Evolutionary conservation across 2,329 filamentous ascomycete genomes (phyloP).

Genomic region (Fusarium napiforme): DNA sequence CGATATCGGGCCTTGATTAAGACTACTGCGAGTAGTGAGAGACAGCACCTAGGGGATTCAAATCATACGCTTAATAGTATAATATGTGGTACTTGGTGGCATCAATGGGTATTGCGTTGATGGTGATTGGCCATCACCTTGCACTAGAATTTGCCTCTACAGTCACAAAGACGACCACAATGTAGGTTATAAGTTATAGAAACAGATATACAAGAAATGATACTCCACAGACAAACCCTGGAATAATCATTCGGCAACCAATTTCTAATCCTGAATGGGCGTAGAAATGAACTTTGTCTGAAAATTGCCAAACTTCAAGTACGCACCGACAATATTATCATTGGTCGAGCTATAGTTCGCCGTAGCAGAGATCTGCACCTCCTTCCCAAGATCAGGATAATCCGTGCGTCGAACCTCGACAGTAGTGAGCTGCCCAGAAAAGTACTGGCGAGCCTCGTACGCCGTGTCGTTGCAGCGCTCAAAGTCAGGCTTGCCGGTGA

Average conservation of each 20-base stretch:
- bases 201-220: neutral
- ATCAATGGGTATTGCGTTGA: neutral
- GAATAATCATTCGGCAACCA: accelerated
- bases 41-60: accelerated
- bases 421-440: neutral
- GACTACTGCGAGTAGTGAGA: accelerated
- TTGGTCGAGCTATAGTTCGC: neutral
- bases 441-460: neutral
- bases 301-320: neutral
- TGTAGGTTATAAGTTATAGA: neutral
- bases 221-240: neutral
- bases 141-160: neutral
- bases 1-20: neutral
- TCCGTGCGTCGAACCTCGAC: neutral
- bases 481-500: neutral
- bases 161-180: neutral
- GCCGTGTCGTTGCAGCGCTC: neutral
- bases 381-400: neutral
- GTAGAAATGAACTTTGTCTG: neutral
- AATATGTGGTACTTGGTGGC: neutral
- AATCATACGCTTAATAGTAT: neutral
- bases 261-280: accelerated
- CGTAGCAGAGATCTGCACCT: neutral
- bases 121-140: neutral
- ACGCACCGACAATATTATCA: accelerated